Evolutionary conservation across 2,329 filamentous ascomycete species (phyloP).

Genomic region (Colletotrichum endophyticum): DNA sequence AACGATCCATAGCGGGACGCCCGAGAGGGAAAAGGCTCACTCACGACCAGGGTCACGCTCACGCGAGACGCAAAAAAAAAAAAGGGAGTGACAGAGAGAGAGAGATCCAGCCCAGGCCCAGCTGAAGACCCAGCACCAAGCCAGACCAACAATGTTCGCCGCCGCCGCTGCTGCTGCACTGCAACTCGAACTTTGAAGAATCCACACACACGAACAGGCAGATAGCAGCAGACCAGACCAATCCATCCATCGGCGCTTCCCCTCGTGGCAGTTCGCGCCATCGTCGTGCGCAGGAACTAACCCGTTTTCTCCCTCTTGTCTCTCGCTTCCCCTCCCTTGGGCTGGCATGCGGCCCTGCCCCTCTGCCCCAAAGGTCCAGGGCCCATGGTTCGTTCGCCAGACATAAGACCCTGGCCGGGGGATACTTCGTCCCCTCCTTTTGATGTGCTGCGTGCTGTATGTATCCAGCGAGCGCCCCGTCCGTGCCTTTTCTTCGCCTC

Average conservation of each 20-base stretch:
- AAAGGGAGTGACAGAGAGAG: background rate
- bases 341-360: background rate
- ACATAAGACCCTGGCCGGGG: background rate
- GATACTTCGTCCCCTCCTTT: background rate
- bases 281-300: background rate
- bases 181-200: background rate
- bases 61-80: background rate
- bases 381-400: background rate
- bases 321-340: background rate
- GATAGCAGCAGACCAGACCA: background rate
- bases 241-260: background rate
- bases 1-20: background rate
- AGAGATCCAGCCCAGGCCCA: background rate
- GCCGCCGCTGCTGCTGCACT: background rate
- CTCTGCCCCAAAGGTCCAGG: background rate
- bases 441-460: background rate
- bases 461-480: background rate
- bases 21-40: background rate
- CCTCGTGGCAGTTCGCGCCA: background rate
- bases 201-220: background rate
- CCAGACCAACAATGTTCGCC: background rate
- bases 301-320: background rate
- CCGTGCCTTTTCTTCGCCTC: background rate
- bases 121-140: background rate
- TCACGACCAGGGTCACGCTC: background rate